Base-by-base conservation (phyloP, 2,329 filamentous ascomycete genomes). In the Cladorrhinum sp. region DNA sequence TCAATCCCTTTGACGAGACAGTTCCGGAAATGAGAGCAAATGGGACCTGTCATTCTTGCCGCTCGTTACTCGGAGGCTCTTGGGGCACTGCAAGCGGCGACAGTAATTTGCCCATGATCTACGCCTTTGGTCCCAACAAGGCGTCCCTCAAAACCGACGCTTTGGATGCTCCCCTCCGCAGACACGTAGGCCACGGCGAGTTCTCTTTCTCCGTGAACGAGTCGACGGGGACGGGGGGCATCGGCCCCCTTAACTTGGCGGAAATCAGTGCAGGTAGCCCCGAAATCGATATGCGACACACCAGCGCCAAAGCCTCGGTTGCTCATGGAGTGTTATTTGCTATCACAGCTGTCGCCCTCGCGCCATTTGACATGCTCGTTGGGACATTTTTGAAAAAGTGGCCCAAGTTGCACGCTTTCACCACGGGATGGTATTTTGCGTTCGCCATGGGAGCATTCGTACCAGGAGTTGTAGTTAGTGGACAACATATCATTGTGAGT, bases 301-400 rank as follows among this genome's bases (percentile, higher is more conserved):
- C 41, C 60, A 22, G 38, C 50, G 57, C 62, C 62, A 58, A 61
- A 23, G 61, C 57, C 0, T 66, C 65, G 13, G 57, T 65, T 1
- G 69, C 67, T 2, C 69, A 71, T 53, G 69, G 69, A 13, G 54
- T 69, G 3, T 24, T 70, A 9, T 64, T 68, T 49, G 66, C 61
- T 2, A 55, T 70, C 3, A 62, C 59, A 1, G 61, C 65, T 16
- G 63, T 71, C 12, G 65, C 61, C 9, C 50, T 68, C 1, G 67
- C 67, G 7, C 69, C 69, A 6, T 57, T 68, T 10, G 69, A 71
- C 55, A 52, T 61, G 38, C 52, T 70, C 1, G 52, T 68, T 1
- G 66, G 64, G 1, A 61, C 62, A 18, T 64, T 62, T 9, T 27
- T 67, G 18, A 54, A 59, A 2, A n/a, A 52, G 1, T 65, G 67